These are phyloP conservation scores for Corymbia maculata DNA, from an alignment of 345 rosid genomes.

Conservation along the genomic window DNA sequence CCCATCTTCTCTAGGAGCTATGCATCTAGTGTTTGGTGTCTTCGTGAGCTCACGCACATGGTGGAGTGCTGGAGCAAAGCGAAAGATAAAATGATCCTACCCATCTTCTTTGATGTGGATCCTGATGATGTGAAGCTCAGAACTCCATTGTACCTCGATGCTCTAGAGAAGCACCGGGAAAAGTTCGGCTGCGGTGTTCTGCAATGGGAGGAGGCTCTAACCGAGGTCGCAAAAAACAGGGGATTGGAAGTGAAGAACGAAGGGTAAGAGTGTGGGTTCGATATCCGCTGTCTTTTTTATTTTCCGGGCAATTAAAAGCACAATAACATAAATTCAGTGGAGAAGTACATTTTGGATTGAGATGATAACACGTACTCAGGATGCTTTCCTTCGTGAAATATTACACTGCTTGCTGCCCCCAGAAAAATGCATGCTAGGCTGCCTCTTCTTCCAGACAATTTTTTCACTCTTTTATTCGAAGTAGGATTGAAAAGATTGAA, in stretches of 20 bases:
- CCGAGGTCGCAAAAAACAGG: background rate
- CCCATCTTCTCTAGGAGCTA: background rate
- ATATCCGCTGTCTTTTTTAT: background rate
- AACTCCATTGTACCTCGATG: background rate
- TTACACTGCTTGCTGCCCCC: too few species aligned
- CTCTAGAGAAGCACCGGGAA: background rate
- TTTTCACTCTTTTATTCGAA: too few species aligned
- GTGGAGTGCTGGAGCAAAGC: background rate
- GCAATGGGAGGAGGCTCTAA: background rate
- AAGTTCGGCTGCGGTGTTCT: background rate
- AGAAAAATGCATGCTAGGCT: too few species aligned
- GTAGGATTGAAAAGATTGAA: too few species aligned
- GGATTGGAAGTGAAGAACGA: background rate
- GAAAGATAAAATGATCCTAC: background rate
- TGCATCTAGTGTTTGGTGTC: background rate
- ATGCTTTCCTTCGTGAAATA: too few species aligned
- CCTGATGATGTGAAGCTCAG: background rate
- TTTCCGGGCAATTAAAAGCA: background rate
- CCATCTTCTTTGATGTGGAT: background rate
- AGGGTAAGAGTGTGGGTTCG: background rate
- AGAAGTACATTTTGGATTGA: background rate
- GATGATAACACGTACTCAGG: too few species aligned
- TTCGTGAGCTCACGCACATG: background rate
- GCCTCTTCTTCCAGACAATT: too few species aligned
- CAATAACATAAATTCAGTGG: background rate